Evolutionary conservation across 306 rosid species (phyloP), one percentile per base, ranked within the genome.

Genomic region (Trifolium dubium): DNA sequence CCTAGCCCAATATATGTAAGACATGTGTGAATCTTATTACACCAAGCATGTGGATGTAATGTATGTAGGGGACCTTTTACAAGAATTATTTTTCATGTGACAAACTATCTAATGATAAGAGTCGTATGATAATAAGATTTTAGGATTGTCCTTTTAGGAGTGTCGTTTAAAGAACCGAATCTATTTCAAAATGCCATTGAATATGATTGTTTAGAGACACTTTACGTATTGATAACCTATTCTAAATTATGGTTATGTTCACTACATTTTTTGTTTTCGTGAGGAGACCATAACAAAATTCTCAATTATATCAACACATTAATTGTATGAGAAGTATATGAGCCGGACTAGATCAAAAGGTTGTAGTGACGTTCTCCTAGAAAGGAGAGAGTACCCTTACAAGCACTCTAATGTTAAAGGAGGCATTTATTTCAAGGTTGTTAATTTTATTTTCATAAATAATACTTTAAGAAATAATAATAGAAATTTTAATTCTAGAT

Each of bases 111-210:
- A 29, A 17, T 58, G 5, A n/a, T 58, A 30, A 58, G 34, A 58
- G 43, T 15, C 29, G 31, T 61, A 32, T 61, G 7, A 32, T n/a
- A 28, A 35, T 46, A 35, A 4, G 31, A 35, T 63, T 15, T 18
- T 23, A 19, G 53, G 17, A 18, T 40, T 64, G 53, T 18, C 69
- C 0, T 64, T 64, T 64, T 40, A 2, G 17, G 53, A 10, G 34
- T 64, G 69, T 64, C 69, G 69, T 40, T 64, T 64, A 18, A 40
- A 39, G 17, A 9, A 40, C 30, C 32, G 34, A 64, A 64, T 40
- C 49, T 63, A 15, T 35, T 10, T 15, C 47, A 35, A 37, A 37
- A 19, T 29, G 64, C 3, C 65, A 31, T 30, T 10, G 41, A 31
- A 6, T 60, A 6, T 14, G 18, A 3, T 13, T 10, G 19, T 60